A percentile compares a stretch with the other conserved stretches of the same genome.
phyloP scores from a whole-genome alignment of 2,329 filamentous ascomycete species.

The Exophiala calicioides region DNA sequence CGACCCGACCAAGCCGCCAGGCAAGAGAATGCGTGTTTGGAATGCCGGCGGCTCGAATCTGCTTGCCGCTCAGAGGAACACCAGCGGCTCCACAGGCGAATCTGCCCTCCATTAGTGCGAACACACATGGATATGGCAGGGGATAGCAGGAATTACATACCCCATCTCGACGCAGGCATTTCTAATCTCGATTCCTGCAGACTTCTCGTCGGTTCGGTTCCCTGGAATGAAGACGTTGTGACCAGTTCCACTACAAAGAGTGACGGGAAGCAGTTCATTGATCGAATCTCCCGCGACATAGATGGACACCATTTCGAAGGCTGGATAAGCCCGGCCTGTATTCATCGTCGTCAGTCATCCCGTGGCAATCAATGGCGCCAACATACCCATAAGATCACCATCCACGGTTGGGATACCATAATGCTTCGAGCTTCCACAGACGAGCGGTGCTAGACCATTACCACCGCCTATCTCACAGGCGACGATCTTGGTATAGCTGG shows the following conservation, averaged over 20 bases:
- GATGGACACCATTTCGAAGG: constrained; percentile 46
- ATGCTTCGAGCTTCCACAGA: constrained; percentile 50
- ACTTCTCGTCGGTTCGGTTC: constrained; percentile 41
- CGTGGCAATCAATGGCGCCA: background rate
- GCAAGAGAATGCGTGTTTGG: constrained; percentile 46
- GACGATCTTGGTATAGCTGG: constrained; percentile 58
- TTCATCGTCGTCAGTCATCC: constrained; percentile 9
- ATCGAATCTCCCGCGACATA: constrained; percentile 42
- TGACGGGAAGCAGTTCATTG: constrained; percentile 16
- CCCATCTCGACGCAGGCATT: constrained; percentile 17
- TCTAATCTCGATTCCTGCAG: constrained; percentile 38
- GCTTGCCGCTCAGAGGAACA: constrained; percentile 42
- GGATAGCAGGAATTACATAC: constrained; percentile 41
- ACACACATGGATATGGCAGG: constrained; percentile 44
- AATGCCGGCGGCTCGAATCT: constrained; percentile 40
- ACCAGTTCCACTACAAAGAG: constrained; percentile 24
- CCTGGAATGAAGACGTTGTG: constrained; percentile 50
- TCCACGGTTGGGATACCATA: constrained; percentile 44
- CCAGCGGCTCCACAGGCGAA: constrained; percentile 43
- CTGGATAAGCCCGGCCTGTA: constrained; percentile 47
- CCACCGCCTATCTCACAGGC: constrained; percentile 66
- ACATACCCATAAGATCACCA: constrained; percentile 46
- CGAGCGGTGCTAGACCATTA: constrained; percentile 62
- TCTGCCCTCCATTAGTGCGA: constrained; percentile 43
- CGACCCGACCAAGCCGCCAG: constrained; percentile 60